These are phyloP conservation scores for Rhodotorula sp. DNA, from an alignment of 1,284 basidiomycete species.

Conservation along the genomic window DNA sequence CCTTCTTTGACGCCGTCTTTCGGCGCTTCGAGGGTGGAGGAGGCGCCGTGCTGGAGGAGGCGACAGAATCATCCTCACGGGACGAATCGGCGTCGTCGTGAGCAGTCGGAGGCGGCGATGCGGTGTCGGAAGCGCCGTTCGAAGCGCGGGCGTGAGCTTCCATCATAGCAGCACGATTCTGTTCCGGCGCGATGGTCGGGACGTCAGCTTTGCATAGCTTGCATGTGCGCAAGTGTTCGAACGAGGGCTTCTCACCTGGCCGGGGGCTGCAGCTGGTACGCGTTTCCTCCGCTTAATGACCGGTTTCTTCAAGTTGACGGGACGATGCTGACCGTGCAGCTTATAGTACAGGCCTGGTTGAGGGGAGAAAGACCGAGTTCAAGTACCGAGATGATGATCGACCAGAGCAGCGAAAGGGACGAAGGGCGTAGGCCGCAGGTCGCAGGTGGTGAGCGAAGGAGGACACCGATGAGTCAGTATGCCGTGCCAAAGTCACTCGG, in stretches of 20 bases:
- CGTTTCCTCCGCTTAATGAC: slow-evolving; percentile 97
- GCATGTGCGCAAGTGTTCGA: no score
- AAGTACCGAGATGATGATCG: not conserved
- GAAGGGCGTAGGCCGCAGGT: not conserved
- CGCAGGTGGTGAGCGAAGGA: not conserved
- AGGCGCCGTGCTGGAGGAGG: not conserved
- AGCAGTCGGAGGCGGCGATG: slow-evolving; percentile 15
- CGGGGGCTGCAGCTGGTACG: slow-evolving; percentile 58
- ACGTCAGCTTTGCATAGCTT: not conserved
- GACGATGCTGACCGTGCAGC: slow-evolving; percentile 92
- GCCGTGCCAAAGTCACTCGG: no score
- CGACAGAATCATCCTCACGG: slow-evolving; percentile 13
- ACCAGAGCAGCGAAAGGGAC: not conserved
- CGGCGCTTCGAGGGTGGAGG: slow-evolving; percentile 30
- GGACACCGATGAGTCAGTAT: no score
- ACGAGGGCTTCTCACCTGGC: slow-evolving; percentile 16
- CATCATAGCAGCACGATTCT: slow-evolving; percentile 36
- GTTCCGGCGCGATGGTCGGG: not conserved
- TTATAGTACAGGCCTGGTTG: slow-evolving; percentile 89
- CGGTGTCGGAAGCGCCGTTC: not conserved
- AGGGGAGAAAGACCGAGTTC: not conserved
- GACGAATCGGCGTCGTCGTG: not conserved
- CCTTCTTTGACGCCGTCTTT: slow-evolving; percentile 25
- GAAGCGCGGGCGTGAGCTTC: slow-evolving; percentile 19
- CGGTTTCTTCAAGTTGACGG: slow-evolving; percentile 97